These are phyloP conservation scores for Globisporangium megalacanthum DNA, from an alignment of 352 stramenopile genomes.

Conservation along the genomic window DNA sequence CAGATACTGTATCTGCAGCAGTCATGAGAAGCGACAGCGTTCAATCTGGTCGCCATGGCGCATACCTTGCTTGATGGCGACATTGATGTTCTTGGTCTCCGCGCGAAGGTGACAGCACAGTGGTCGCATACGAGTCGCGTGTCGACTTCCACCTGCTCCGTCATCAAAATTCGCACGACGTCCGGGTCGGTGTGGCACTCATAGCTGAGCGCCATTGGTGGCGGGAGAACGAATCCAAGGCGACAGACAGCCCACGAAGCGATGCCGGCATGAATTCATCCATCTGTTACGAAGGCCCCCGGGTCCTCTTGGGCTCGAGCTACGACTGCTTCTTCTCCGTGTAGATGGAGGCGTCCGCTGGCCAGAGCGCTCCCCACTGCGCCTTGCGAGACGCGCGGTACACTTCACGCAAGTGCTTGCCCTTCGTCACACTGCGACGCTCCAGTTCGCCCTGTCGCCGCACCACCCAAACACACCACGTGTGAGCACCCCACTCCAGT, in stretches of 20 bases:
- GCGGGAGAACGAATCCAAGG: neutral
- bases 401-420: conserved; percentile 68
- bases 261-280: neutral
- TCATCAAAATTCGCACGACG: too few relatives aligned
- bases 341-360: conserved; percentile 60
- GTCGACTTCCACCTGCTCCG: conserved; percentile 17
- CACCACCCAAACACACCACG: conserved; percentile 4
- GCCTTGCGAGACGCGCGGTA: conserved; percentile 80
- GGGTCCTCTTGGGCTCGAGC: neutral
- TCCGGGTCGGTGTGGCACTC: neutral
- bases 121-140: conserved; percentile 32
- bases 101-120: conserved; percentile 24
- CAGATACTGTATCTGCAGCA: neutral
- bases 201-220: neutral
- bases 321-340: conserved; percentile 28
- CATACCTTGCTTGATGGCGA: conserved; percentile 28
- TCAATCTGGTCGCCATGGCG: conserved; percentile 30
- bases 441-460: conserved; percentile 57
- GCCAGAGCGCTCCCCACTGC: conserved; percentile 77
- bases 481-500: neutral
- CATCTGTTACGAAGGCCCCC: neutral
- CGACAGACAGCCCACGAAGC: neutral
- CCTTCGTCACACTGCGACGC: conserved; percentile 68
- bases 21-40: neutral
- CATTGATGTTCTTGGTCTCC: conserved; percentile 17